phyloP scores from a whole-genome alignment of 2,329 filamentous ascomycete species.

The Pleoardoris graminearum region DNA sequence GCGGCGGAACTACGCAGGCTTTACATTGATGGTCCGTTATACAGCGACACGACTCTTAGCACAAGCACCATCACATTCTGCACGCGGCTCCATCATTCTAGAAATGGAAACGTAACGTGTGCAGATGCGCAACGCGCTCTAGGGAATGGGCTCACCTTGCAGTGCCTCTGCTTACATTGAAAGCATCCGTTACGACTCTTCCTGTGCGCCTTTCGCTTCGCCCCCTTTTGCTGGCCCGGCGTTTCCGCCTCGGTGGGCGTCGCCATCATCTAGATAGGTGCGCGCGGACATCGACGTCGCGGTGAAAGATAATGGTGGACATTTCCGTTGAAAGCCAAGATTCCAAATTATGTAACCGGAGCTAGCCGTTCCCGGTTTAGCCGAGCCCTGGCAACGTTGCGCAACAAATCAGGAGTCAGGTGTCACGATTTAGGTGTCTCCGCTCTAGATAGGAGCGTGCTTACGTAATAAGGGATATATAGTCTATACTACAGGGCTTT shows the following conservation, averaged over 20 bases:
- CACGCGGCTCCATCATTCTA: not conserved
- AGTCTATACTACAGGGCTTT: too few species aligned
- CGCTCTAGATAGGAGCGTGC: too few species aligned
- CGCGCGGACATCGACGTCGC: not conserved
- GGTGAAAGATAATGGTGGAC: not conserved
- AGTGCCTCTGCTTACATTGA: slow-evolving; percentile 39
- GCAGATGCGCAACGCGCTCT: not conserved
- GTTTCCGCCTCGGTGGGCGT: slow-evolving; percentile 3
- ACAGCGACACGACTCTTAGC: not conserved
- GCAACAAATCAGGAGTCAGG: too few species aligned
- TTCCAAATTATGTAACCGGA: not conserved
- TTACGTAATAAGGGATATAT: too few species aligned
- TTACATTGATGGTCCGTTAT: not conserved
- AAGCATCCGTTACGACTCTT: slow-evolving; percentile 38
- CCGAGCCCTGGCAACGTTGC: too few species aligned
- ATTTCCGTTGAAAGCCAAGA: not conserved
- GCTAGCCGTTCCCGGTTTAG: not conserved
- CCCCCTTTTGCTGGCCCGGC: slow-evolving; percentile 3
- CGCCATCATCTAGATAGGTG: not conserved
- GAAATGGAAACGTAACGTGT: not conserved
- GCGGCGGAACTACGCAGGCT: not conserved
- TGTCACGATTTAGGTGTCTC: too few species aligned
- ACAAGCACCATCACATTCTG: not conserved
- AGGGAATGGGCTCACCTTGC: slow-evolving; percentile 24
- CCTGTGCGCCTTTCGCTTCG: slow-evolving; percentile 37